Evolutionary conservation across 1,284 basidiomycete species (phyloP).

Genomic region (Sanguinoderma infundibulare): DNA sequence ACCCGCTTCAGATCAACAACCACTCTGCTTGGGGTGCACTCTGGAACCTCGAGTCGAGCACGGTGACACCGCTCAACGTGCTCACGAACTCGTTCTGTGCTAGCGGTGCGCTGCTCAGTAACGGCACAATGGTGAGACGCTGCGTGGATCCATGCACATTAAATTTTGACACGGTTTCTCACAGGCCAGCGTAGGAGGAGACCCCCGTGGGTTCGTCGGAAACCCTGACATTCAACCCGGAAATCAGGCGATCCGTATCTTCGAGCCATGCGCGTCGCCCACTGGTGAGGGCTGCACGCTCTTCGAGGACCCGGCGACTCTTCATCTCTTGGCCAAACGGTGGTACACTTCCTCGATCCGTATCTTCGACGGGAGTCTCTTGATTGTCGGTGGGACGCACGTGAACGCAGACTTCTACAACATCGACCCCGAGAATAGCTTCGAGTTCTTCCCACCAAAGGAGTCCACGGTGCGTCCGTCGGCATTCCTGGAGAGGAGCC

Average conservation of each 20-base stretch:
- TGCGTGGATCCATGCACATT: neutral
- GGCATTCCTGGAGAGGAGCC: constrained; percentile 54
- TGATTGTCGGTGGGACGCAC: constrained; percentile 67
- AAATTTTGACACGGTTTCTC: neutral
- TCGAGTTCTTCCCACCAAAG: constrained; percentile 75
- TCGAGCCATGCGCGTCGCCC: constrained; percentile 42
- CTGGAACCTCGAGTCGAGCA: constrained; percentile 45
- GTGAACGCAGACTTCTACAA: constrained; percentile 62
- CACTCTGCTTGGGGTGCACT: constrained; percentile 73
- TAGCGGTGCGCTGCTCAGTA: constrained; percentile 55
- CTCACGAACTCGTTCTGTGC: constrained; percentile 75
- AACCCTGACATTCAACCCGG: constrained; percentile 30
- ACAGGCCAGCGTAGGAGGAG: constrained; percentile 48
- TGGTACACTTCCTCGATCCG: constrained; percentile 51
- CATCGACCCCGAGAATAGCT: constrained; percentile 68
- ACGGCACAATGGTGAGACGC: constrained; percentile 52
- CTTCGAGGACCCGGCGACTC: constrained; percentile 42
- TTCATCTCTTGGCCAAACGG: constrained; percentile 40
- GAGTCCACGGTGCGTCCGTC: constrained; percentile 51
- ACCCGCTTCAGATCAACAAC: constrained; percentile 59
- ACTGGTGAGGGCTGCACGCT: constrained; percentile 43
- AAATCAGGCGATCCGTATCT: constrained; percentile 39
- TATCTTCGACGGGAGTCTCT: constrained; percentile 48
- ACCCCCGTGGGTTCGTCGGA: constrained; percentile 45
- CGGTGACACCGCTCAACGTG: constrained; percentile 60